phyloP scores from a whole-genome alignment of 257 asterid species.

The Solanum neorickii region DNA sequence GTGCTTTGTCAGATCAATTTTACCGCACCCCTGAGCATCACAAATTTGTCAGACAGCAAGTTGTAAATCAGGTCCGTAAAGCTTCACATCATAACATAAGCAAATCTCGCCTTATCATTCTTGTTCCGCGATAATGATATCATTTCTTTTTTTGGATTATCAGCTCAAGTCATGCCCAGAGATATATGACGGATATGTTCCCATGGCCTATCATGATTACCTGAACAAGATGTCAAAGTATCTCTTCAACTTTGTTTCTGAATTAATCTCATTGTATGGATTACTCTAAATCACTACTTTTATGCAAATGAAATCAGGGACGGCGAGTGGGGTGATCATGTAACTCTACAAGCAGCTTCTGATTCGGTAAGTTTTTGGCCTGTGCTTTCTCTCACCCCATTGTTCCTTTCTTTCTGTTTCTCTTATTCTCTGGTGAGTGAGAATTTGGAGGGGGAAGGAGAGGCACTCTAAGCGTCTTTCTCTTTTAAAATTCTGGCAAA shows the following conservation, averaged over 20 bases:
- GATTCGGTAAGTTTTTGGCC: constrained; percentile 55
- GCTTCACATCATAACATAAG: not conserved
- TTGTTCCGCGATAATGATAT: constrained; percentile 4
- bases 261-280: constrained; percentile 7
- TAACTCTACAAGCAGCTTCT: constrained; percentile 96
- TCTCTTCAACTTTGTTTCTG: constrained; percentile 5
- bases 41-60: constrained; percentile 81
- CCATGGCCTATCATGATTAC: constrained; percentile 79
- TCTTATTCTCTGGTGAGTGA: not conserved
- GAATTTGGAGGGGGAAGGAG: not conserved
- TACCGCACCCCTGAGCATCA: constrained; percentile 92
- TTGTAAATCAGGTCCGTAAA: constrained; percentile 73
- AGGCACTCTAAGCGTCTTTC: not conserved
- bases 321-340: constrained; percentile 99
- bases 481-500: not conserved
- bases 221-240: constrained; percentile 84
- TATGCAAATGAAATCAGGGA: constrained; percentile 34
- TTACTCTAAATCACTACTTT: not conserved
- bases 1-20: constrained; percentile 91
- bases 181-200: constrained; percentile 81
- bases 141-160: constrained; percentile 13
- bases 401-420: not conserved
- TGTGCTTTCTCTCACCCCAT: not conserved
- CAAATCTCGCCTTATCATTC: not conserved
- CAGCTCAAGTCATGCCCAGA: constrained; percentile 80